phyloP scores from a whole-genome alignment of 1,139 yeast species.

The Diutina ranongensis region DNA sequence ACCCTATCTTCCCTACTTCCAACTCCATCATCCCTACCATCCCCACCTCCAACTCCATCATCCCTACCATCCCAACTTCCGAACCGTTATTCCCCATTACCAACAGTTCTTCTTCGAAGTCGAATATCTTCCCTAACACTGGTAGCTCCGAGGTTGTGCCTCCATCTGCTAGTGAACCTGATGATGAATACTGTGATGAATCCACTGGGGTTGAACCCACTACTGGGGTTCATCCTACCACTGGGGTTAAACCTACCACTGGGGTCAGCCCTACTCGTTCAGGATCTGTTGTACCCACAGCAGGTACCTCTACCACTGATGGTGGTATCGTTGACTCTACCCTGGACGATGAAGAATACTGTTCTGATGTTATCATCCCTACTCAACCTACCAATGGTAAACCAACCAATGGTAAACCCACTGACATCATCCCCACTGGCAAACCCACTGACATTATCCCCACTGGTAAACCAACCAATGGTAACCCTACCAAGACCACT shows the following conservation, averaged over 20 bases:
- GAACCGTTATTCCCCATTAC: no score
- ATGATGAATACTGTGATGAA: slow-evolving; percentile 4
- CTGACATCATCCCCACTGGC: neutral
- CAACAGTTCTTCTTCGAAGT: no score
- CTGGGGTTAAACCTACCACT: no score
- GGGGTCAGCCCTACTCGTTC: no score
- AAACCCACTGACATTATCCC: neutral
- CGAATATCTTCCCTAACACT: no score
- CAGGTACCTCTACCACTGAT: neutral
- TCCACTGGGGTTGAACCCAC: no score
- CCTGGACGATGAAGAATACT: neutral
- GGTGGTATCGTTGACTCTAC: neutral
- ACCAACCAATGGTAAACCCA: neutral
- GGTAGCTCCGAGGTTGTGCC: no score
- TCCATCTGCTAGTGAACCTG: neutral
- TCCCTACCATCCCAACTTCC: neutral
- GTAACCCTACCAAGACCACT: neutral
- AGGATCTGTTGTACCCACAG: no score
- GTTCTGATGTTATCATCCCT: neutral
- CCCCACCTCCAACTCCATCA: neutral
- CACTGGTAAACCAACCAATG: neutral
- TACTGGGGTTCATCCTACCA: no score
- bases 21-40: neutral
- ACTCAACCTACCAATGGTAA: neutral
- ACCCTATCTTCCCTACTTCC: neutral